Base-by-base conservation (phyloP, 441 rosid genomes). In the Omphalea diandra region DNA sequence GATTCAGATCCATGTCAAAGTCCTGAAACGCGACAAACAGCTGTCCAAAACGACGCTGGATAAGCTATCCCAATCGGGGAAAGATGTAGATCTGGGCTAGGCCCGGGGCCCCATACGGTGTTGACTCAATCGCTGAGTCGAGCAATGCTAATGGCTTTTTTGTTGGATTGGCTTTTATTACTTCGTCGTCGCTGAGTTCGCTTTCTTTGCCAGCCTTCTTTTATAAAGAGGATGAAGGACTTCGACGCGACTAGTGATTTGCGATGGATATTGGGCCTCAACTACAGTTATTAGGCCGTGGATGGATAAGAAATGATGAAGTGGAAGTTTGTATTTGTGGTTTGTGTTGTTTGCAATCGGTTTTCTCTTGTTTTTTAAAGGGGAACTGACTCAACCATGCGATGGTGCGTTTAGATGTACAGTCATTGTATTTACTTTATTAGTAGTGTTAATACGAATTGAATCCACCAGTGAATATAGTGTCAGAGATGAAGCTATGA, bases 131-230 rank as follows among this genome's bases (percentile, higher is more conserved):
- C 0, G n/a, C 83, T 0, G 79, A 69, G 50, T 41, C 83, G 0
- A 75, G 38, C 52, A 56, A 44, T 32, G 47, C 67, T 0, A 53
- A 44, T 3, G 75, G 83, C 7, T 87, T 86, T 78, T 93, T 89
- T 55, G 98, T 96, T 0, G 98, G 98, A 5, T 83, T 92, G 5
- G 96, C 86, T 8, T 90, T 87, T 57, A 29, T 89, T 40, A 73
- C 89, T 0, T 93, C 97, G 3, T 97, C 98, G 22, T 89, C 97
- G 5, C 98, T 97, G 0, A 88, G 96, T 69, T 93, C 94, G 20
- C 85, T 93, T 1, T 97, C 98, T 44, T 70, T 91, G 12, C 98
- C 98, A 9, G 96, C 81, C 0, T 91, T 90, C n/a, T 22, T 84
- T 87, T 75, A 49, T 74, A 1, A 93, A 83, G 77, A 89, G 77